A percentile compares a stretch with the other conserved stretches of the same genome.
Conservation (phyloP, 2,329 filamentous ascomycete genomes). For the Monilinia fructicola region DNA sequence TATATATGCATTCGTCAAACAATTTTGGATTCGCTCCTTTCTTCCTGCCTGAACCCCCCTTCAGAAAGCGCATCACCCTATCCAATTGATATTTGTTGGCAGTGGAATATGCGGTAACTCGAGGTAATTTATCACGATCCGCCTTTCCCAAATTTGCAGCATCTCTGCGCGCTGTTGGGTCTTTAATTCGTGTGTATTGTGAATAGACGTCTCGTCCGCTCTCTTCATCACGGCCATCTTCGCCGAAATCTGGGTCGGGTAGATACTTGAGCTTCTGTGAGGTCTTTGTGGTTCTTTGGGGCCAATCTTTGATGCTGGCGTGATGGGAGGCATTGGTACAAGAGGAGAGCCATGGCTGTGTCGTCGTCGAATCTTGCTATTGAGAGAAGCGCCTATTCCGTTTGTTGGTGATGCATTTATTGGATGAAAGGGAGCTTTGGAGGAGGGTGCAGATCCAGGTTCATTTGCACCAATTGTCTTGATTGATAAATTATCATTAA, state of each 20-base stretch:
- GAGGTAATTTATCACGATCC: constrained; percentile 79
- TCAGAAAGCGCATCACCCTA: constrained; percentile 84
- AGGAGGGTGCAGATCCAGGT: constrained; percentile 3
- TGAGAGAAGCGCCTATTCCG: constrained; percentile 71
- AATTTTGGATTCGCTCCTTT: constrained; percentile 83
- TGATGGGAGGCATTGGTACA: constrained; percentile 39
- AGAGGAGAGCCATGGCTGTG: constrained; percentile 70
- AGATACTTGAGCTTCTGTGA: constrained; percentile 97
- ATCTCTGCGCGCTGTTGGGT: constrained; percentile 87
- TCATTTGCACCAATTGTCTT: constrained; percentile 53
- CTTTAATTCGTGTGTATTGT: constrained; percentile 96
- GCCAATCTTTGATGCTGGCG: constrained; percentile 68
- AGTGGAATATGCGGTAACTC: constrained; percentile 96
- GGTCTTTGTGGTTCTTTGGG: constrained; percentile 91
- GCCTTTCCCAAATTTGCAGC: constrained; percentile 91
- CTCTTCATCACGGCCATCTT: constrained; percentile 79
- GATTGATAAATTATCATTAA: constrained; percentile 69
- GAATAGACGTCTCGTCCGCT: constrained; percentile 95
- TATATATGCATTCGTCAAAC: constrained; percentile 97
- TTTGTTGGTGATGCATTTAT: constrained; percentile 39
- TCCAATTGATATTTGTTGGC: constrained; percentile 91
- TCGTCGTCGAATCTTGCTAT: constrained; percentile 81
- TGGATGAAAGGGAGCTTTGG: constrained; percentile 7
- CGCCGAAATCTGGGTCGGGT: constrained; percentile 80
- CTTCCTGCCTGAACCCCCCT: constrained; percentile 69